phyloP scores from a whole-genome alignment of 2,329 filamentous ascomycete species.

The Penicillium sp. region DNA sequence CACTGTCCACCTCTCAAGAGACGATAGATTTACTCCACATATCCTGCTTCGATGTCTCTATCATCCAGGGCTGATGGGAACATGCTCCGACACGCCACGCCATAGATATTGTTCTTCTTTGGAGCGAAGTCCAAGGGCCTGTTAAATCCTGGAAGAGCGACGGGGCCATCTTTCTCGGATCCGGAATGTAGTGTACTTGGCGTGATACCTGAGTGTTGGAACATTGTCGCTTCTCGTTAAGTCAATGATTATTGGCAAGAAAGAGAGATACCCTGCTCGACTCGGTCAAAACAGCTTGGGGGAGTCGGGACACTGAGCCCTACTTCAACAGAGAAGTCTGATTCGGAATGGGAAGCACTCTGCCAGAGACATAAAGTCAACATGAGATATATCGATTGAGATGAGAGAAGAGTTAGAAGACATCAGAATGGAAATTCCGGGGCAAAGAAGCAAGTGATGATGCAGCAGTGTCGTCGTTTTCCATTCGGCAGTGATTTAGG shows the following conservation, averaged over 20 bases:
- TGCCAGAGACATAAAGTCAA: neutral
- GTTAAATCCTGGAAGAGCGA: constrained; percentile 34
- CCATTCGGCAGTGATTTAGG: neutral
- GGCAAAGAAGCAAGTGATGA: constrained; percentile 12
- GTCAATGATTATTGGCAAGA: neutral
- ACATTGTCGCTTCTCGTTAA: constrained; percentile 16
- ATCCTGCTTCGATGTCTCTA: constrained; percentile 29
- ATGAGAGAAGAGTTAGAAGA: no score
- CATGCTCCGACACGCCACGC: constrained; percentile 27
- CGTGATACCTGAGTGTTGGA: constrained; percentile 17
- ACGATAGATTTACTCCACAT: constrained; percentile 24
- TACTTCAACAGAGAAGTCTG: neutral
- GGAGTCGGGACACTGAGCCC: neutral
- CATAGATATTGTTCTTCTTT: constrained; percentile 27
- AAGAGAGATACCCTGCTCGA: neutral
- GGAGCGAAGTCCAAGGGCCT: constrained; percentile 30
- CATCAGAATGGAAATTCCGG: no score
- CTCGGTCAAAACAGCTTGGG: neutral
- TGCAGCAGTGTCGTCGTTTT: constrained; percentile 25
- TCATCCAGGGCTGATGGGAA: constrained; percentile 36
- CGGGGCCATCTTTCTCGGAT: constrained; percentile 16
- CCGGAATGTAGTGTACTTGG: constrained; percentile 5
- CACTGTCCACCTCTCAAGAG: neutral
- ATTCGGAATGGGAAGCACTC: neutral
- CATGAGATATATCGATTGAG: neutral